phyloP scores from a whole-genome alignment of 495 filamentous ascomycete genomes.

The Aspergillus nanangensis region DNA sequence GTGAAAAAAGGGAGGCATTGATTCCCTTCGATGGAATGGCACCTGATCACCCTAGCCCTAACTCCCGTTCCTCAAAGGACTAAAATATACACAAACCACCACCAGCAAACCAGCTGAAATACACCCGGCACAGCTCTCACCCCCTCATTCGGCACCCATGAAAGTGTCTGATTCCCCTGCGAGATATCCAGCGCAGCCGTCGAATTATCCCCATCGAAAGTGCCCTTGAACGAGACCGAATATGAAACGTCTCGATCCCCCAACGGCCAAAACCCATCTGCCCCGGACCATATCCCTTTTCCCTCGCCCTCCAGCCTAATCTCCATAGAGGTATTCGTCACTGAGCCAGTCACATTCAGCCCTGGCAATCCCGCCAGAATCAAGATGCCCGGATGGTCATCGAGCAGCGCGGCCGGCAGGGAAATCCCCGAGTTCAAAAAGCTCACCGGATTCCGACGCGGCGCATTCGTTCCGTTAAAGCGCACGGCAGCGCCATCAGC shows the following conservation, averaged over 20 bases:
- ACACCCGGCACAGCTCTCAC: background rate
- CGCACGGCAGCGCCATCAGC: too few species aligned
- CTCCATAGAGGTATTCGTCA: conserved; percentile 2
- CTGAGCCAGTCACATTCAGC: background rate
- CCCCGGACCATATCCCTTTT: background rate
- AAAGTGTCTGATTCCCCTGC: background rate
- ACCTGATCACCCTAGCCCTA: too few species aligned
- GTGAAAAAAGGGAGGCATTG: too few species aligned
- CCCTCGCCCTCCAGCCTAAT: background rate
- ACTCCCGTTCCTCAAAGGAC: too few species aligned
- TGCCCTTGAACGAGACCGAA: background rate
- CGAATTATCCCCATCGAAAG: conserved; percentile 3
- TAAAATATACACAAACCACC: too few species aligned
- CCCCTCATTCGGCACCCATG: conserved; percentile 1
- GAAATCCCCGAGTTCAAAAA: background rate
- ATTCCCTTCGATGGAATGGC: too few species aligned
- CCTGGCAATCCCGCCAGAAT: background rate
- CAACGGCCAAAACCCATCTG: background rate
- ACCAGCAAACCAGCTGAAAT: too few species aligned
- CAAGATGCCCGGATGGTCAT: background rate
- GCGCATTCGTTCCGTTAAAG: too few species aligned
- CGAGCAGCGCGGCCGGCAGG: background rate
- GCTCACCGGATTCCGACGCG: too few species aligned
- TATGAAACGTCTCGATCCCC: conserved; percentile 1
- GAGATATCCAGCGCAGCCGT: background rate